Evolutionary conservation across 495 filamentous ascomycete genomes (phyloP), one percentile per base, ranked within the genome.

Genomic region (Letharia lupina): DNA sequence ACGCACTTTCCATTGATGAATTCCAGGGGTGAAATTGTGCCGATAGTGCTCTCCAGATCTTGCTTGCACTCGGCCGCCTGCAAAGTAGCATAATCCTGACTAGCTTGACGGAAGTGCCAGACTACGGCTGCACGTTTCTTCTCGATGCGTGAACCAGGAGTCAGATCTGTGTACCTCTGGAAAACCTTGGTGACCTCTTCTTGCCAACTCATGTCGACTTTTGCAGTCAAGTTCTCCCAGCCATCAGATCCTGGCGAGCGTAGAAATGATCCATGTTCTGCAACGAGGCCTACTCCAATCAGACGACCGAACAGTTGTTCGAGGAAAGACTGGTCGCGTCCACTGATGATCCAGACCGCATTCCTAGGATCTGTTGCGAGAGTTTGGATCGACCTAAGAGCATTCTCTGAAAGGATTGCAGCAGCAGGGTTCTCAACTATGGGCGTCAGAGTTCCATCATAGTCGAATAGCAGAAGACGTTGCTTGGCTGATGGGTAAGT

Each of bases 1-100:
- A 97, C 96, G 61, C 92, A 92, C 75, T 98, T 98, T 60, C 94
- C 94, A 0, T 86, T 81, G 89, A 96, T 97, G 52, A 98, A 91
- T 71, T 96, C 92, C 15, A 98, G 90, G 58, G 93, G 90, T 83
- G 86, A 95, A 39, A 84, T 84, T 71, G 84, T 87, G 57, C 78
- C 85, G 11, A 96, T 87, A 0, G 86, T 89, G 6, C 81, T 37
- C 16, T 54, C 64, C 18, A 66, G 59, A 16, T 89, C 82, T 69
- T 87, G 84, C 54, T 90, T 85, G 71, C 91, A 95, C 70, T 90
- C 86, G 31, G 79, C 83, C 15, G 91, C 85, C 72, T 91, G 85
- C 73, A 88, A 87, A 1, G 83, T 75, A 20, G 89, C 94, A 63
- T 89, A 87, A 67, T 93, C 90, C 1, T 89, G 89, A 69, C 96